These are phyloP conservation scores for Mycena citricolor DNA, from an alignment of 1,284 basidiomycete genomes.

Conservation along the genomic window DNA sequence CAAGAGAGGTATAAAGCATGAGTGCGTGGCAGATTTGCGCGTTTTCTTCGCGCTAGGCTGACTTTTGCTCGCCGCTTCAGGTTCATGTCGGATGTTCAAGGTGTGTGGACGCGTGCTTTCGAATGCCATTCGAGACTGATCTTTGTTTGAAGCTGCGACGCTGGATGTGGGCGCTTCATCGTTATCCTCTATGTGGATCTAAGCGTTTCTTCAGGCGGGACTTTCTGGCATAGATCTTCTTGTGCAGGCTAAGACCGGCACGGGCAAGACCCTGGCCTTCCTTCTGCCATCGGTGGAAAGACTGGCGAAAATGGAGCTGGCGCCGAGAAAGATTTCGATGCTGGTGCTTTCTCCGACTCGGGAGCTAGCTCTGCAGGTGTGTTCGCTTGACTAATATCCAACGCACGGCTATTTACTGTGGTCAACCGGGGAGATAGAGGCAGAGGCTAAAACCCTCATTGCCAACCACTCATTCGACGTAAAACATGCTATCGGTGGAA, in stretches of 20 bases:
- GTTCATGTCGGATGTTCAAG: constrained; percentile 43
- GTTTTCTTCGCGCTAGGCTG: constrained; percentile 4
- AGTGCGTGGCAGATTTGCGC: constrained; percentile 31
- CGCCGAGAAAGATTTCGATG: constrained; percentile 32
- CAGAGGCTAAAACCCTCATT: constrained; percentile 80
- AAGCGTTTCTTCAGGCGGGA: constrained; percentile 28
- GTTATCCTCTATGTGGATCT: neutral
- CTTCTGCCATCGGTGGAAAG: constrained; percentile 83
- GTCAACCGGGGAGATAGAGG: constrained; percentile 39
- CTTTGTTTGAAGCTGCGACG: constrained; percentile 31
- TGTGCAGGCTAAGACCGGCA: constrained; percentile 50
- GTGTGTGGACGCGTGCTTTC: constrained; percentile 22
- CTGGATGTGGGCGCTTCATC: constrained; percentile 28
- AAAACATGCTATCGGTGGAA: constrained; percentile 49
- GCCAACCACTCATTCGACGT: constrained; percentile 44
- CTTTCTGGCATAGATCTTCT: constrained; percentile 40
- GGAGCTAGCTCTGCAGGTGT: constrained; percentile 84
- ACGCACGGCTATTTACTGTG: neutral
- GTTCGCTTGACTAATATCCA: neutral
- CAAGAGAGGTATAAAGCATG: constrained; percentile 40
- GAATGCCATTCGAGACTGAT: neutral
- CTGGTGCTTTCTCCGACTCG: constrained; percentile 87
- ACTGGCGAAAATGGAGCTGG: constrained; percentile 39
- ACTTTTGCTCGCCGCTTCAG: constrained; percentile 21
- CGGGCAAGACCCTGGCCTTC: constrained; percentile 84